Percentiles rank a stretch among this genome's conserved stretches.
phyloP scores from a whole-genome alignment of 2,329 filamentous ascomycete species.

The Westerdykella sp. region DNA sequence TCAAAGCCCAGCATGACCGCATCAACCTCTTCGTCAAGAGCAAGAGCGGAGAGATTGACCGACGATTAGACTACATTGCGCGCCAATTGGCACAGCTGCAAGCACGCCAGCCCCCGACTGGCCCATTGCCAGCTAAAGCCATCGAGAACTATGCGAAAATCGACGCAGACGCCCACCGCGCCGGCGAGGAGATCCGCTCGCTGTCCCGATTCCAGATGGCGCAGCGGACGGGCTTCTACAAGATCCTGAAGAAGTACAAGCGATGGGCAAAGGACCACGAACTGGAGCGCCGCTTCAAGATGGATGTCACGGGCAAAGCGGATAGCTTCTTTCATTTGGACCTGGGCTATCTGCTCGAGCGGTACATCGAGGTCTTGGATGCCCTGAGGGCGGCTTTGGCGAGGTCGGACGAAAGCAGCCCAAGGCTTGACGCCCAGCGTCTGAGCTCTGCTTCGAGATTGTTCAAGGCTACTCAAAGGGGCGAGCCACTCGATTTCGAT shows the following conservation, averaged over 20 bases:
- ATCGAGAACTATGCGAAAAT: constrained; percentile 47
- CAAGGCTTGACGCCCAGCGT: constrained; percentile 6
- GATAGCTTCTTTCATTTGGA: constrained; percentile 68
- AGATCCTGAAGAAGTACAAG: constrained; percentile 81
- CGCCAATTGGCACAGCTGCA: constrained; percentile 35
- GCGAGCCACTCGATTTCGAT: constrained; percentile 45
- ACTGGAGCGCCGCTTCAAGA: constrained; percentile 59
- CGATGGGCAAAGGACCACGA: constrained; percentile 75
- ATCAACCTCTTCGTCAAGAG: constrained; percentile 72
- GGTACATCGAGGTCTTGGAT: constrained; percentile 44
- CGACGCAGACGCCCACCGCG: constrained; percentile 43
- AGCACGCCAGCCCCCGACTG: constrained; percentile 10
- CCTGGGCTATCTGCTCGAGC: constrained; percentile 48
- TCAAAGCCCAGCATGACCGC: constrained; percentile 69
- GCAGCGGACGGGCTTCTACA: constrained; percentile 70
- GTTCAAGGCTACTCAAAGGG: constrained; percentile 35
- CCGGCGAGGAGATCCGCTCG: constrained; percentile 64
- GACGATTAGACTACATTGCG: constrained; percentile 50
- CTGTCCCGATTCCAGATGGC: constrained; percentile 67
- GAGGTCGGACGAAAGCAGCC: constrained; percentile 8
- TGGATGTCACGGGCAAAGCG: constrained; percentile 58
- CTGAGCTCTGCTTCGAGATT: constrained; percentile 32
- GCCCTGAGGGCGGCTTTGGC: constrained; percentile 35
- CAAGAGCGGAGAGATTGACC: constrained; percentile 71
- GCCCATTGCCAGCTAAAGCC: constrained; percentile 37